phyloP scores from a whole-genome alignment of 805 yeast species.

The Candida rishiriensis region DNA sequence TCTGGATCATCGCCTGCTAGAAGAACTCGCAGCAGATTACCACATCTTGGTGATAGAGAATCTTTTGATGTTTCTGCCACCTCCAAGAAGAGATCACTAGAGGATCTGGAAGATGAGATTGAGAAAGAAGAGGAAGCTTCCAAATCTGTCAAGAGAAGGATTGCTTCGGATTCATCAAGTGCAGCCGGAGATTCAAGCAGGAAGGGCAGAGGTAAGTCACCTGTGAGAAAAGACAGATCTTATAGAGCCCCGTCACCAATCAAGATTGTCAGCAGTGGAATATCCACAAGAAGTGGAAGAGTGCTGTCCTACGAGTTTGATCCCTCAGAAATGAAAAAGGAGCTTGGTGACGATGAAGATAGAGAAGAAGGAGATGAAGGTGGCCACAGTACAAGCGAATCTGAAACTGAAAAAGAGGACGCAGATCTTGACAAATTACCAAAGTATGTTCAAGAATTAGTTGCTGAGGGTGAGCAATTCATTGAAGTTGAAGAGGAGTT shows the following conservation, averaged over 20 bases:
- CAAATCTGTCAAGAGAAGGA: conserved; percentile 4
- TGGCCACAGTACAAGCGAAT: background rate
- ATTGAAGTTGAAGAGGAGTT: conserved; percentile 18
- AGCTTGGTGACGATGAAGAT: background rate
- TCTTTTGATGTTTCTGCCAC: background rate
- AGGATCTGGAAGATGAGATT: conserved; percentile 1
- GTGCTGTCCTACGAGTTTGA: conserved; percentile 28
- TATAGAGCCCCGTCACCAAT: conserved; percentile 21
- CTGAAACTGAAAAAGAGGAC: conserved; percentile 5
- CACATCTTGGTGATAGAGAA: background rate
- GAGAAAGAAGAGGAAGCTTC: background rate
- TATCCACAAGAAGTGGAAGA: conserved; percentile 26
- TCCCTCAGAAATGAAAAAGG: conserved; percentile 5
- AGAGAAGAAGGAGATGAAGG: background rate
- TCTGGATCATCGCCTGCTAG: conserved; percentile 11
- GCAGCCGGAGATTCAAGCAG: conserved; percentile 10
- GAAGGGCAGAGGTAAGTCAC: conserved; percentile 22
- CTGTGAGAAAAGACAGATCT: conserved; percentile 21
- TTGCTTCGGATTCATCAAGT: conserved; percentile 7
- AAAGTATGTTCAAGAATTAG: conserved; percentile 18
- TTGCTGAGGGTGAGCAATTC: conserved; percentile 27
- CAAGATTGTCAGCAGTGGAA: conserved; percentile 21
- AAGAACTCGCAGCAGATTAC: conserved; percentile 10
- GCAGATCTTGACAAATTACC: conserved; percentile 14
- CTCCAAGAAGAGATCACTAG: conserved; percentile 4